Percentiles rank a stretch among this genome's conserved stretches.
Evolutionary conservation across 2,329 filamentous ascomycete genomes (phyloP).

Genomic region (Calonectria ilicicola): DNA sequence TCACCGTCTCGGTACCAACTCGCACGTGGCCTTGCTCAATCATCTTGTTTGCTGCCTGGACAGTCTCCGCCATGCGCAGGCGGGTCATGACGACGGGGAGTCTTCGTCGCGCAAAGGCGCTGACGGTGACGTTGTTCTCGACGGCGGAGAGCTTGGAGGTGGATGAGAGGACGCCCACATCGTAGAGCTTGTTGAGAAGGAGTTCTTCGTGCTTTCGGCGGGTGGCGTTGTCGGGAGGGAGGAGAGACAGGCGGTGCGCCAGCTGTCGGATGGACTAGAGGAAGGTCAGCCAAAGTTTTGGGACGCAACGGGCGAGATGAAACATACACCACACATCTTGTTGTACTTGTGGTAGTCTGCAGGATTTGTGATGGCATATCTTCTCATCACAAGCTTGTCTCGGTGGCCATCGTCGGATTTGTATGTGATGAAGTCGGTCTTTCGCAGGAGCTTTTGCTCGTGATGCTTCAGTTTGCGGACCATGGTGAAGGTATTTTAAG

Average conservation of each 20-base stretch:
- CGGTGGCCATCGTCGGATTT: constrained; percentile 90
- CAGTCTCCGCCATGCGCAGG: constrained; percentile 90
- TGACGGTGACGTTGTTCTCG: constrained; percentile 90
- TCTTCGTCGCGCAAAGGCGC: constrained; percentile 85
- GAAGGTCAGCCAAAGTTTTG: constrained; percentile 19
- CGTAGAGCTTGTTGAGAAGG: constrained; percentile 90
- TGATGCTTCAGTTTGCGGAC: constrained; percentile 96
- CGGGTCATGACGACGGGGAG: constrained; percentile 93
- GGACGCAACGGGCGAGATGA: constrained; percentile 40
- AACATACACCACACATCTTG: constrained; percentile 74
- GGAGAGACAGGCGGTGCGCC: constrained; percentile 86
- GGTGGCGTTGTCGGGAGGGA: constrained; percentile 82
- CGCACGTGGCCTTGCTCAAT: constrained; percentile 95
- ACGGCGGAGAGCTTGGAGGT: constrained; percentile 85
- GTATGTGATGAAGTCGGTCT: constrained; percentile 94
- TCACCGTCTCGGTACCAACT: constrained; percentile 90
- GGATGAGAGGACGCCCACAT: constrained; percentile 87
- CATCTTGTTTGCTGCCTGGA: constrained; percentile 86
- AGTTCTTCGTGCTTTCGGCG: constrained; percentile 88
- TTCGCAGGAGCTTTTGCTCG: constrained; percentile 94
- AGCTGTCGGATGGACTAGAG: constrained; percentile 84
- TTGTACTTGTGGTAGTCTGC: constrained; percentile 82
- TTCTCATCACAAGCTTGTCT: constrained; percentile 80
- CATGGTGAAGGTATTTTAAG: constrained; percentile 64
- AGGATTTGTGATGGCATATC: constrained; percentile 92